Base-by-base conservation (phyloP, 768 basidiomycete species). In the Lentinula aciculospora region DNA sequence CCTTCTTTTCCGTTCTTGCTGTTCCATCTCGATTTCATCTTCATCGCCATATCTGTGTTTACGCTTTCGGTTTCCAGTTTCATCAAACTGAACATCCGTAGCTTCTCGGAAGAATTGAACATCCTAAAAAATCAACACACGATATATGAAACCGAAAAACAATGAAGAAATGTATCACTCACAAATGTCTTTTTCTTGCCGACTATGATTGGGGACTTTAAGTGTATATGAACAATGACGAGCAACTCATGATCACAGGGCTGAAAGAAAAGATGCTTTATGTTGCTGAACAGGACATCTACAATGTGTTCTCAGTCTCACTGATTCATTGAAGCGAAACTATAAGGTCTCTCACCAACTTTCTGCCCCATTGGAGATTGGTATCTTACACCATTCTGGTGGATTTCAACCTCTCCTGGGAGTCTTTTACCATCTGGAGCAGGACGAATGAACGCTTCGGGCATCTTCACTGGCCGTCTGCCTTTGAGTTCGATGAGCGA, bases 251-350 rank as follows among this genome's bases (percentile, higher is more conserved):
- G 86, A 62, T 99, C 97, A 66, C 96, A 98, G 2, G 97, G 96
- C 68, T 99, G 97, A 83, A 99, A 98, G 76, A 98, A 97, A 9
- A 98, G 78, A 72, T 99, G 96, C 70, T 96, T 97, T 76, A 99
- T 88, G 70, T 99, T 99, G 74, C 84, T 88, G 76, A 98, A 99
- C 9, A 98, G 77, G 12, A 99, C 80, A 69, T 99, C 96, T 96
- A 66, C 32, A 50, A 21, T 23, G 39, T 51, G 10, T 29, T 6
- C 45, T 37, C 21, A 25, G 58, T 56, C n/a, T 45, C 21, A 37
- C 56, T 29, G 23, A 4, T 23, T 10, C 15, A 19, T 29, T 25
- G 36, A 36, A 28, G 36, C 17, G 44, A 28, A 45, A 54, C n/a
- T 19, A 6, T 17, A 6, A 1, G 12, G 12, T 12, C 2, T 73